These are phyloP conservation scores for Diaporthe velutina DNA, from an alignment of 2,329 filamentous ascomycete species.

Conservation along the genomic window DNA sequence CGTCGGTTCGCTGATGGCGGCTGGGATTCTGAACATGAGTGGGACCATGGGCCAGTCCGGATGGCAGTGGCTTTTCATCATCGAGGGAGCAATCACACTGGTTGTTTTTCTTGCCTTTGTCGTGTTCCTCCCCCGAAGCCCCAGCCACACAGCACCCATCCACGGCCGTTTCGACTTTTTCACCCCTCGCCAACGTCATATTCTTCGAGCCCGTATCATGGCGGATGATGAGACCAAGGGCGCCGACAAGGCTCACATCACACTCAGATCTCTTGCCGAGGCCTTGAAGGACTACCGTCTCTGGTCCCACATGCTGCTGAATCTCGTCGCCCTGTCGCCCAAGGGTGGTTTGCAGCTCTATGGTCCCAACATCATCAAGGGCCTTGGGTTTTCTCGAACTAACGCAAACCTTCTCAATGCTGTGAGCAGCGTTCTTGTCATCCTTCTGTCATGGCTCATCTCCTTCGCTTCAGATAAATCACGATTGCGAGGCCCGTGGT, in stretches of 20 bases:
- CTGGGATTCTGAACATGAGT: slow-evolving; percentile 35
- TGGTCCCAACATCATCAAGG: slow-evolving; percentile 41
- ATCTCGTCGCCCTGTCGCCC: slow-evolving; percentile 35
- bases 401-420: slow-evolving; percentile 43
- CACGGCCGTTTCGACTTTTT: slow-evolving; percentile 37
- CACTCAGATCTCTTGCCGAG: background rate
- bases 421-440: slow-evolving; percentile 39
- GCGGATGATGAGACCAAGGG: slow-evolving; percentile 37
- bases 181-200: slow-evolving; percentile 28
- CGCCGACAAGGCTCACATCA: slow-evolving; percentile 36
- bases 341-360: slow-evolving; percentile 39
- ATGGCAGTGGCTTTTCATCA: slow-evolving; percentile 41
- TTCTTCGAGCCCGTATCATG: slow-evolving; percentile 33
- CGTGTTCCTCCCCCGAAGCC: slow-evolving; percentile 33
- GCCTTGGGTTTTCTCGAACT: slow-evolving; percentile 39
- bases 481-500: background rate
- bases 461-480: slow-evolving; percentile 38
- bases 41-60: slow-evolving; percentile 34
- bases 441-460: slow-evolving; percentile 31
- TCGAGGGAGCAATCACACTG: slow-evolving; percentile 36
- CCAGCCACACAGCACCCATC: slow-evolving; percentile 32
- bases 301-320: slow-evolving; percentile 40
- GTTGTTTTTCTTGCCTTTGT: slow-evolving; percentile 30
- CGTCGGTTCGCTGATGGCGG: slow-evolving; percentile 37
- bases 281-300: slow-evolving; percentile 37